phyloP scores from a whole-genome alignment of 2,329 filamentous ascomycete genomes.

The Pseudocercospora musae region DNA sequence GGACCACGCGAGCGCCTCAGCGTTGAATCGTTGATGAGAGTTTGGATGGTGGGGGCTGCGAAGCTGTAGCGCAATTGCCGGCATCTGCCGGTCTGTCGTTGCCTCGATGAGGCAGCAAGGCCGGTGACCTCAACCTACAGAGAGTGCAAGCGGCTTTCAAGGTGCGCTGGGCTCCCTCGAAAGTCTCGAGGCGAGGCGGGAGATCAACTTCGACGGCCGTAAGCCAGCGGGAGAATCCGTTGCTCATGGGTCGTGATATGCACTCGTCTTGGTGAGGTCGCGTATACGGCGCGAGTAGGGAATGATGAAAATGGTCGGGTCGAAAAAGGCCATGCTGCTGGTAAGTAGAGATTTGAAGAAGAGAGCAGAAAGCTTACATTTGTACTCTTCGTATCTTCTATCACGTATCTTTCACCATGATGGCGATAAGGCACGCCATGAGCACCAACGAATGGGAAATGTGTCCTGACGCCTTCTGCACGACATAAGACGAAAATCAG shows the following conservation, averaged over 20 bases:
- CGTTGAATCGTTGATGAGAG: background rate
- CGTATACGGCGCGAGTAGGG: background rate
- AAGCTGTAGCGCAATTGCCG: background rate
- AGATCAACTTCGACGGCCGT: background rate
- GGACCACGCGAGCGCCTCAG: background rate
- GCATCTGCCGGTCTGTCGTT: background rate
- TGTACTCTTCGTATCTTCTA: slow-evolving; percentile 7
- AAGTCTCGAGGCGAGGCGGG: background rate
- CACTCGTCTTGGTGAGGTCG: background rate
- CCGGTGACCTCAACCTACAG: slow-evolving; percentile 2
- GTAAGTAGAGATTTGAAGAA: background rate
- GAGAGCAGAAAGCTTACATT: background rate
- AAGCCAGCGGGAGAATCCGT: background rate
- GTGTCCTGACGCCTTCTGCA: slow-evolving; percentile 6
- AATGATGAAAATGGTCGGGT: background rate
- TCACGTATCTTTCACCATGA: slow-evolving; percentile 2
- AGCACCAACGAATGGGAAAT: slow-evolving; percentile 3
- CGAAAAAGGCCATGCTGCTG: background rate
- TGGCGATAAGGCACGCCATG: slow-evolving; percentile 8
- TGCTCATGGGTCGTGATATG: background rate
- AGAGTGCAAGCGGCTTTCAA: background rate
- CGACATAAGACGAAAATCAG: slow-evolving; percentile 4
- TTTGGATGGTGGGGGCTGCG: background rate
- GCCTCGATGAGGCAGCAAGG: background rate
- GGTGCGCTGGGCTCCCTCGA: background rate